Percentiles rank a stretch among this genome's conserved stretches.
Conservation (phyloP, 2,329 filamentous ascomycete genomes). For the Penicillium corylophilum region DNA sequence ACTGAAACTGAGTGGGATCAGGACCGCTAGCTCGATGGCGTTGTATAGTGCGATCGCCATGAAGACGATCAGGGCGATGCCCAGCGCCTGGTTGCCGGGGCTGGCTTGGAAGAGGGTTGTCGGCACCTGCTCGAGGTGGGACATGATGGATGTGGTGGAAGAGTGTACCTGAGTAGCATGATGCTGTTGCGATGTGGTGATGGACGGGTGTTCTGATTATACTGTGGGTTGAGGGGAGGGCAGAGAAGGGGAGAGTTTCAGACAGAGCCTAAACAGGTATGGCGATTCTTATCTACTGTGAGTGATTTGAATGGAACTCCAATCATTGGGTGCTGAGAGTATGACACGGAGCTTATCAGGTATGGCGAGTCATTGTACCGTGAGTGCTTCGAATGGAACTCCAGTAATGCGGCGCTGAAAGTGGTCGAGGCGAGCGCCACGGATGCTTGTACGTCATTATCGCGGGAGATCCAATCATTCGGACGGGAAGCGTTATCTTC, state of each 20-base stretch:
- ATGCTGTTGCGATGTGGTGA: background rate
- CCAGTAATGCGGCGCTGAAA: background rate
- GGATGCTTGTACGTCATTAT: background rate
- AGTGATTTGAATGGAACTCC: background rate
- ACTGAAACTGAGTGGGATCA: constrained; percentile 27
- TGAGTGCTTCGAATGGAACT: background rate
- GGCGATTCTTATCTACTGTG: background rate
- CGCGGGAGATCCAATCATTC: background rate
- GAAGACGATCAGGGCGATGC: constrained; percentile 8
- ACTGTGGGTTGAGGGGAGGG: background rate
- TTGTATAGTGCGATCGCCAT: constrained; percentile 42
- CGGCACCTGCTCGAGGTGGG: background rate
- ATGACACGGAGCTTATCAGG: too few relatives aligned
- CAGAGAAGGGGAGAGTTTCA: background rate
- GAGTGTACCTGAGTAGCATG: background rate
- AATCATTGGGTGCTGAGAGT: background rate
- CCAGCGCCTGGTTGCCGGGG: background rate
- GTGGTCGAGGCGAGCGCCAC: background rate
- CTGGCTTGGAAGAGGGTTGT: background rate
- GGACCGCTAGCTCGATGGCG: constrained; percentile 36
- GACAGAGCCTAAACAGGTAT: background rate
- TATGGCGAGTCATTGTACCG: background rate
- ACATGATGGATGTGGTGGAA: background rate
- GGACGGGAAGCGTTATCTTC: background rate
- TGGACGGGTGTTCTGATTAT: background rate